Percentiles rank a stretch among this genome's conserved stretches.
phyloP scores from a whole-genome alignment of 208 protist species.

The Trypanosoma boissoni region DNA sequence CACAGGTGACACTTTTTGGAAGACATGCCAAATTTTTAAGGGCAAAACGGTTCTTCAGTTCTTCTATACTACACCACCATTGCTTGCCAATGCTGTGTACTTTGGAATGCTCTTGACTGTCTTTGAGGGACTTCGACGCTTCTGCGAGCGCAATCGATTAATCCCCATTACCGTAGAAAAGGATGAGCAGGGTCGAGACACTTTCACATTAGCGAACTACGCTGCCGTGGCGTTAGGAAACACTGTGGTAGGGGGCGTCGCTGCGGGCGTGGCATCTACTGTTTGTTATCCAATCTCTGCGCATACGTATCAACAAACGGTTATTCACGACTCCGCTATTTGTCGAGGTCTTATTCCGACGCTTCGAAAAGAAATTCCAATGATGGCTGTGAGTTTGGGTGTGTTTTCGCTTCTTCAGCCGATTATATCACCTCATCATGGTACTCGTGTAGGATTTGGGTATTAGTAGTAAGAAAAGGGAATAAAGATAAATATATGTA shows the following conservation, averaged over 20 bases:
- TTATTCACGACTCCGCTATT: constrained; percentile 89
- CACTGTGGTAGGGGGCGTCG: constrained; percentile 65
- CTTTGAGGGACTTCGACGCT: constrained; percentile 88
- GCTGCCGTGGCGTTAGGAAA: constrained; percentile 49
- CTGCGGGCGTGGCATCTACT: constrained; percentile 79
- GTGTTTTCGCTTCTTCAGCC: constrained; percentile 79
- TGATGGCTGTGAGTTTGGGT: constrained; percentile 83
- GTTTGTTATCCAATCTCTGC: constrained; percentile 86
- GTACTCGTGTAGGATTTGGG: constrained; percentile 80
- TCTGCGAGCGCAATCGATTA: constrained; percentile 66
- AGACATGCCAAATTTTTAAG: constrained; percentile 51
- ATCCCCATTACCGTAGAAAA: constrained; percentile 16
- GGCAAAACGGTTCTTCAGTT: constrained; percentile 88
- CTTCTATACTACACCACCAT: constrained; percentile 80
- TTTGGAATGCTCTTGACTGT: constrained; percentile 83
- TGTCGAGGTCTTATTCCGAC: constrained; percentile 78
- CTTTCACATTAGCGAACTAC: constrained; percentile 67
- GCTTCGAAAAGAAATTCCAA: constrained; percentile 84
- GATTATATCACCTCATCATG: constrained; percentile 74
- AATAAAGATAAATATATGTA: background rate
- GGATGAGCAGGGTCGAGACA: constrained; percentile 23
- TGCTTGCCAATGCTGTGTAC: constrained; percentile 86
- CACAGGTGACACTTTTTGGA: constrained; percentile 52
- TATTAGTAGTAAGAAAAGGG: constrained; percentile 38
- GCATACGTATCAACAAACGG: constrained; percentile 86